A percentile compares a stretch with the other conserved stretches of the same genome.
Conservation (phyloP, 768 basidiomycete genomes). For the Boletus subcaerulescens region DNA sequence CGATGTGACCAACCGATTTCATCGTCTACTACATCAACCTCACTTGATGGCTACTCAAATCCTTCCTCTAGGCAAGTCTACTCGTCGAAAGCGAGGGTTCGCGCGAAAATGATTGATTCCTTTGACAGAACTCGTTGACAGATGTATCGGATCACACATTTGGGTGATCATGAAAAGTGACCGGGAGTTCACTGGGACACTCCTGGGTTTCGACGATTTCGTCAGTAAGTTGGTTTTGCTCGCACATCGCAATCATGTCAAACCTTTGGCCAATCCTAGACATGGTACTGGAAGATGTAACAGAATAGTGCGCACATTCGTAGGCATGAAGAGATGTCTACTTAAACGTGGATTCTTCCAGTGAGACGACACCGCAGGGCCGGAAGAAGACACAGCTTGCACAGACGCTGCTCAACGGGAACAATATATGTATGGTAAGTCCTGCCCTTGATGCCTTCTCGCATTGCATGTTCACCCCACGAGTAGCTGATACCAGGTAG, state of each 20-base stretch:
- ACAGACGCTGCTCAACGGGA: constrained; percentile 89
- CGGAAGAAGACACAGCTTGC: constrained; percentile 77
- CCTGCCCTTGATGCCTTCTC: background rate
- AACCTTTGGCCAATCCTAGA: constrained; percentile 41
- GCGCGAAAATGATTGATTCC: background rate
- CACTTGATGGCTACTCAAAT: constrained; percentile 84
- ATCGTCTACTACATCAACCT: background rate
- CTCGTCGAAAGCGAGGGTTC: background rate
- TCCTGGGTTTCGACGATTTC: constrained; percentile 97
- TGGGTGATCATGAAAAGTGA: constrained; percentile 99
- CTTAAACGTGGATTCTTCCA: constrained; percentile 30
- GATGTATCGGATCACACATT: constrained; percentile 94
- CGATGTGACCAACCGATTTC: background rate
- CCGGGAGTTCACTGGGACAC: constrained; percentile 92
- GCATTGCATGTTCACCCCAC: constrained; percentile 3
- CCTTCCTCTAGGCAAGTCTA: constrained; percentile 73
- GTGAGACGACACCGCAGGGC: constrained; percentile 83
- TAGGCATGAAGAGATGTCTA: background rate
- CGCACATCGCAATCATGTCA: background rate
- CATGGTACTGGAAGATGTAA: constrained; percentile 95
- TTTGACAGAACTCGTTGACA: constrained; percentile 83
- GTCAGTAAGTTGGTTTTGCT: constrained; percentile 74
- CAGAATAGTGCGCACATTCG: constrained; percentile 73
- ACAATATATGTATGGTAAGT: constrained; percentile 94
- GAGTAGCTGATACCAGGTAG: constrained; percentile 67